phyloP scores from a whole-genome alignment of 208 protist species.

The Leishmania aethiopica region DNA sequence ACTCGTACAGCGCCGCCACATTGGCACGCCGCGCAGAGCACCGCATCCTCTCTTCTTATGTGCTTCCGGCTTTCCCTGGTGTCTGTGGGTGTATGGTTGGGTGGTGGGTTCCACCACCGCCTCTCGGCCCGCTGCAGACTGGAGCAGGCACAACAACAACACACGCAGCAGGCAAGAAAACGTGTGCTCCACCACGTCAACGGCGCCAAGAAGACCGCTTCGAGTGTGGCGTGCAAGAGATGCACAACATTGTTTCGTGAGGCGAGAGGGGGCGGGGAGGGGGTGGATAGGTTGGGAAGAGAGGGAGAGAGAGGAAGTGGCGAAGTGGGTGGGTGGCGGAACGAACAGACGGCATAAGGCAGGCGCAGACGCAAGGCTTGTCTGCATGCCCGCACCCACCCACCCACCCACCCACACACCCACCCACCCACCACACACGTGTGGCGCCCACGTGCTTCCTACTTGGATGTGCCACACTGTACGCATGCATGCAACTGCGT shows the following conservation, averaged over 20 bases:
- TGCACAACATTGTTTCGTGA: background rate
- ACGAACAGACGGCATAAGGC: too few relatives aligned
- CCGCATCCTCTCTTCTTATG: slow-evolving; percentile 22
- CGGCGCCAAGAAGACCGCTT: background rate
- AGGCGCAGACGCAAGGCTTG: background rate
- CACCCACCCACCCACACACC: background rate
- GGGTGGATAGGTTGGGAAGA: background rate
- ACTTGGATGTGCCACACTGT: background rate
- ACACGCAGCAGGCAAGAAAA: background rate
- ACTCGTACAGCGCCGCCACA: slow-evolving; percentile 84
- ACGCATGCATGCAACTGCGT: too few relatives aligned
- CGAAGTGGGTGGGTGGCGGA: background rate
- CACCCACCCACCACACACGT: background rate
- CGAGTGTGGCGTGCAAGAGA: background rate
- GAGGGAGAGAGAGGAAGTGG: background rate
- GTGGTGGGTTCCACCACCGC: background rate
- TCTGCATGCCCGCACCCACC: background rate
- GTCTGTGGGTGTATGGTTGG: background rate
- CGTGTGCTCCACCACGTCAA: background rate
- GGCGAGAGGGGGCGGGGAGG: background rate
- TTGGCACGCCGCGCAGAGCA: slow-evolving; percentile 39
- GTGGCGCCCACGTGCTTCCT: background rate
- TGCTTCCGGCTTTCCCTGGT: background rate
- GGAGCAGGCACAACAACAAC: background rate
- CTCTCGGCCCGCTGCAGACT: background rate